Evolutionary conservation across 2,329 filamentous ascomycete species (phyloP).

Genomic region (Verticillium albo-atrum): DNA sequence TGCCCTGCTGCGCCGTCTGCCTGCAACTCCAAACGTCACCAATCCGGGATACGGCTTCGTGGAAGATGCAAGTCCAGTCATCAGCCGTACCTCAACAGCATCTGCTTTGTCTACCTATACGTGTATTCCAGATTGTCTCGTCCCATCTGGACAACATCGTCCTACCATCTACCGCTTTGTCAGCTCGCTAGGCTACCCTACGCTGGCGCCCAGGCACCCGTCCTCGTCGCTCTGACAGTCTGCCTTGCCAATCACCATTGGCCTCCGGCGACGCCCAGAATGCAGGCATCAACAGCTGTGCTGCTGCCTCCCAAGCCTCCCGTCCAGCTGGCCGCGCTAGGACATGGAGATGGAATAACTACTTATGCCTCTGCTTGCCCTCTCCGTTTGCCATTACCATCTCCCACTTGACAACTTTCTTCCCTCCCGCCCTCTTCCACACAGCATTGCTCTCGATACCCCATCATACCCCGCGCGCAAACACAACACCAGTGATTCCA

Average conservation of each 20-base stretch:
- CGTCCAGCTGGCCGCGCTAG: neutral
- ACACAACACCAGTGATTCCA: neutral
- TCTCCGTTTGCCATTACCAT: neutral
- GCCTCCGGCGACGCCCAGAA: neutral
- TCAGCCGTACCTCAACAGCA: neutral
- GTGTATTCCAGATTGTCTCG: too few relatives aligned
- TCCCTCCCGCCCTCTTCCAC: neutral
- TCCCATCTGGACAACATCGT: too few relatives aligned
- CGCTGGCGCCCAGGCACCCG: neutral
- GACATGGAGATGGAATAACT: neutral
- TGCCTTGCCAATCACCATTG: neutral
- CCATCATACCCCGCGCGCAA: neutral
- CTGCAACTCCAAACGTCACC: too few relatives aligned
- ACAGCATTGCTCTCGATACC: neutral
- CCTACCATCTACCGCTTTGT: neutral
- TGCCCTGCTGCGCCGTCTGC: too few relatives aligned
- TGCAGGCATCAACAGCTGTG: neutral
- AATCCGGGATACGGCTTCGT: too few relatives aligned
- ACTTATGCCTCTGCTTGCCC: neutral
- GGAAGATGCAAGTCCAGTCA: neutral
- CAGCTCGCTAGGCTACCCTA: neutral
- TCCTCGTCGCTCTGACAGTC: neutral
- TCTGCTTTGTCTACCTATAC: neutral
- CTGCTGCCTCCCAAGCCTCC: neutral
- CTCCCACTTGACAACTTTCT: neutral